These are phyloP conservation scores for Ophiostoma ulmi DNA, from an alignment of 2,329 filamentous ascomycete species.

Conservation along the genomic window DNA sequence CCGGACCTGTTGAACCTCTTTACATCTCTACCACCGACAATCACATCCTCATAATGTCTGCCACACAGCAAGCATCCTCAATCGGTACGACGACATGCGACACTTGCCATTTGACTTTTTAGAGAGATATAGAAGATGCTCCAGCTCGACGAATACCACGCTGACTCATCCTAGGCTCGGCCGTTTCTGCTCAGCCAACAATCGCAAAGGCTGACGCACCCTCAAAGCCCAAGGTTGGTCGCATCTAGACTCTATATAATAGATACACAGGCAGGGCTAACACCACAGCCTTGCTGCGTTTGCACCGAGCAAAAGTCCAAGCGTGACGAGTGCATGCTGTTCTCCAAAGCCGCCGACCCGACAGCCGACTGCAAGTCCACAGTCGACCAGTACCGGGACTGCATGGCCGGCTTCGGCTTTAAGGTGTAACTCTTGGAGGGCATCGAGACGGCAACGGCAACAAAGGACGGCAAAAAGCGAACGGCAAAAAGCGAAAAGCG, in stretches of 20 bases:
- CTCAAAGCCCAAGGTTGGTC: constrained; percentile 43
- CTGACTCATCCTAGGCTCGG: neutral
- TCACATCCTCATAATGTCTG: constrained; percentile 30
- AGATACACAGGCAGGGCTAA: neutral
- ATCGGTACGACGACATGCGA: constrained; percentile 32
- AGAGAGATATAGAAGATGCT: neutral
- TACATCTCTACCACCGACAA: neutral
- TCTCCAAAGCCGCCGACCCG: constrained; percentile 78
- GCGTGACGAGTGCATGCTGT: constrained; percentile 98
- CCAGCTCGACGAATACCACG: neutral
- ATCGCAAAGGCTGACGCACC: constrained; percentile 33
- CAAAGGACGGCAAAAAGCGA: neutral
- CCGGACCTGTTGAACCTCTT: neutral
- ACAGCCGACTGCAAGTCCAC: constrained; percentile 75
- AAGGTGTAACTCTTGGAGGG: constrained; percentile 45
- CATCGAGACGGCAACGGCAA: neutral
- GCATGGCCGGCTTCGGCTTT: constrained; percentile 93
- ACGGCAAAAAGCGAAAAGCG: neutral
- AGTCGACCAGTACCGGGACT: constrained; percentile 79
- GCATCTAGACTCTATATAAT: neutral
- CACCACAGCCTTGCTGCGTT: constrained; percentile 81
- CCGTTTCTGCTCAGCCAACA: constrained; percentile 26
- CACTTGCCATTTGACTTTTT: neutral
- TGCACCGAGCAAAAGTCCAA: constrained; percentile 91
- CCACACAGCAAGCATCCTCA: constrained; percentile 29